Percentiles rank a stretch among this genome's conserved stretches.
Conservation (phyloP, 495 filamentous ascomycete genomes). For the Pyrenopolyporus hunteri region DNA sequence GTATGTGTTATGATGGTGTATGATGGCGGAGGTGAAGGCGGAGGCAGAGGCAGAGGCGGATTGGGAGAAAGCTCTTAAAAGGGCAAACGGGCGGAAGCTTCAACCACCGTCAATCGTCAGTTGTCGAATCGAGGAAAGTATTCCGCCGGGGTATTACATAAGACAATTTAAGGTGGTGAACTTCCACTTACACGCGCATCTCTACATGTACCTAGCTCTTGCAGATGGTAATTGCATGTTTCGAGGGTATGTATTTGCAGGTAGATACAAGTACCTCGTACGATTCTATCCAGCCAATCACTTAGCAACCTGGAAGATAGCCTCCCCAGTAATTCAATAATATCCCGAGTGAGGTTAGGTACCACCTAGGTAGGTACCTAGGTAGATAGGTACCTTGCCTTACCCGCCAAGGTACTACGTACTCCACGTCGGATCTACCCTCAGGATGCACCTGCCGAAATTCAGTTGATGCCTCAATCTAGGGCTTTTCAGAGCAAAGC, state of each 20-base stretch:
- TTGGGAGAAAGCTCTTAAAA: not conserved
- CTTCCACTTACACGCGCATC: no score
- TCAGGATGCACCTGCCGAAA: slow-evolving; percentile 16
- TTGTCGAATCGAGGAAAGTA: no score
- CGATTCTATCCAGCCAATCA: no score
- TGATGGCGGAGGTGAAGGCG: no score
- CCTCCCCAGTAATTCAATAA: not conserved
- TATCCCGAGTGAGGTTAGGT: no score
- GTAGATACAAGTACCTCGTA: not conserved
- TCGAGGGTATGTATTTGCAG: not conserved
- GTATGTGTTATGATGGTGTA: not conserved
- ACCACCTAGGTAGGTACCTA: not conserved
- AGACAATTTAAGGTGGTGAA: no score
- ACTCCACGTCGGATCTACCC: slow-evolving; percentile 18
- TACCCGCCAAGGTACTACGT: not conserved
- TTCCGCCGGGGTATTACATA: no score
- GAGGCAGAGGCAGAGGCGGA: not conserved
- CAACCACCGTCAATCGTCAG: not conserved
- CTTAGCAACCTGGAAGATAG: no score
- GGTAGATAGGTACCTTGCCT: no score
- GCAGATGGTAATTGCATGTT: not conserved
- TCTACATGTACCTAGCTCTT: not conserved
- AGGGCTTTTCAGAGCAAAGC: slow-evolving; percentile 1
- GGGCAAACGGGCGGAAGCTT: slow-evolving; percentile 1
- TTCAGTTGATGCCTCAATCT: slow-evolving; percentile 8